Percentiles rank a stretch among this genome's conserved stretches.
Evolutionary conservation across 441 rosid species (phyloP).

Genomic region (Hura crepitans): DNA sequence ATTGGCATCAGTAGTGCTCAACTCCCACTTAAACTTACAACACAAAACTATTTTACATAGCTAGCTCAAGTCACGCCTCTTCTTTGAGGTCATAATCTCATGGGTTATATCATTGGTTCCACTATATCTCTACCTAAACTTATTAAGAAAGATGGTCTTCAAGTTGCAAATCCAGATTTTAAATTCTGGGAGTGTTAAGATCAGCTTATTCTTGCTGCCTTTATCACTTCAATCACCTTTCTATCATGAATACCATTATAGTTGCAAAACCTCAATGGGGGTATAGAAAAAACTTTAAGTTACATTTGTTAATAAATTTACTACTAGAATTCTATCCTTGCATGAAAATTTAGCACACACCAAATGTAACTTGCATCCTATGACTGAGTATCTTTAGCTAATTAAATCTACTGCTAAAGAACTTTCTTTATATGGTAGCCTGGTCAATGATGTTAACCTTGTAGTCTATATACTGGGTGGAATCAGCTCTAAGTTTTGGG

Average conservation of each 20-base stretch:
- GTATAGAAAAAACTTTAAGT: neutral
- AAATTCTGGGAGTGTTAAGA: neutral
- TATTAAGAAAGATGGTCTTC: neutral
- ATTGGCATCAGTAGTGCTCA: neutral
- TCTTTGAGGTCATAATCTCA: neutral
- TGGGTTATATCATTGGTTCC: neutral
- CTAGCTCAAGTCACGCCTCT: neutral
- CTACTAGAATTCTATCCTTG: neutral
- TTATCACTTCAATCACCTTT: neutral
- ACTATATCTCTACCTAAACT: neutral
- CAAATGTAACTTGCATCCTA: neutral
- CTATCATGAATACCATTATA: neutral
- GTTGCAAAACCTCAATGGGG: neutral
- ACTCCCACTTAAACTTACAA: neutral
- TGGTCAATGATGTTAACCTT: neutral
- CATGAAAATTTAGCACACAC: neutral
- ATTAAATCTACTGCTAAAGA: neutral
- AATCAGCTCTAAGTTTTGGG: neutral
- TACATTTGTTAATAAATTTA: neutral
- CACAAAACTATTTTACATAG: neutral
- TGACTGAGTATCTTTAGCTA: neutral
- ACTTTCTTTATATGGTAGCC: neutral
- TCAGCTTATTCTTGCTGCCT: neutral
- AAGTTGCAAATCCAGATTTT: neutral
- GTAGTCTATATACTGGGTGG: neutral